These are phyloP conservation scores for Ophiostoma novo-ulmi DNA, from an alignment of 2,329 filamentous ascomycete species.

Conservation along the genomic window DNA sequence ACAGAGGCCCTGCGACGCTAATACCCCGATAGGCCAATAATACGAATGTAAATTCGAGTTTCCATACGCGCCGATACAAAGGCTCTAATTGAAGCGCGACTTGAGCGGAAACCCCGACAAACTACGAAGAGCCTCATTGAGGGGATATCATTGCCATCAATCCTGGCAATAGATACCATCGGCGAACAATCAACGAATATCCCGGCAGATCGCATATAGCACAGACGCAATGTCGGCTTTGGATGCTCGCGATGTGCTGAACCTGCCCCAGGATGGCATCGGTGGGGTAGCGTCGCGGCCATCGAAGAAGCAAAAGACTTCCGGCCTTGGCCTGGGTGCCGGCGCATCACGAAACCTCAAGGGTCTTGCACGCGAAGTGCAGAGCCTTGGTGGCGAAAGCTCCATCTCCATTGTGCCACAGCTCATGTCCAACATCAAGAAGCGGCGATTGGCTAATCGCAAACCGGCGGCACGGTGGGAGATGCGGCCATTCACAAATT, in stretches of 20 bases:
- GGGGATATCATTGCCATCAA: not conserved
- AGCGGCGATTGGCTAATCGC: slow-evolving; percentile 49
- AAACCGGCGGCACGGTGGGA: slow-evolving; percentile 61
- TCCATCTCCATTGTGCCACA: slow-evolving; percentile 63
- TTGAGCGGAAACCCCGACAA: not conserved
- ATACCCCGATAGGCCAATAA: not conserved
- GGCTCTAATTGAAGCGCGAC: not conserved
- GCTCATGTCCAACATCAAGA: slow-evolving; percentile 52
- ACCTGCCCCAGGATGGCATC: slow-evolving; percentile 60
- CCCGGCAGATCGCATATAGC: not conserved
- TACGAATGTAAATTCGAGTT: not conserved
- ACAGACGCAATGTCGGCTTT: slow-evolving; percentile 53
- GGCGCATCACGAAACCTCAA: slow-evolving; percentile 48
- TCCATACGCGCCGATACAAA: not conserved
- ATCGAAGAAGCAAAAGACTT: slow-evolving; percentile 69
- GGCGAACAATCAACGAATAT: not conserved
- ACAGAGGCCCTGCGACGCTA: not conserved
- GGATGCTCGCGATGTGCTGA: slow-evolving; percentile 84
- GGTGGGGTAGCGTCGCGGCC: slow-evolving; percentile 44
- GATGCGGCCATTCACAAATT: slow-evolving; percentile 67
- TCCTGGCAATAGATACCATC: not conserved
- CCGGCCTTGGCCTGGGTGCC: slow-evolving; percentile 41
- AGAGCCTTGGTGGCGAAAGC: slow-evolving; percentile 60
- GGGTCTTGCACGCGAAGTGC: slow-evolving; percentile 60
- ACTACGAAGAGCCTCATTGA: not conserved